Base-by-base conservation (phyloP, 345 rosid genomes). In the Pistacia integerrima region DNA sequence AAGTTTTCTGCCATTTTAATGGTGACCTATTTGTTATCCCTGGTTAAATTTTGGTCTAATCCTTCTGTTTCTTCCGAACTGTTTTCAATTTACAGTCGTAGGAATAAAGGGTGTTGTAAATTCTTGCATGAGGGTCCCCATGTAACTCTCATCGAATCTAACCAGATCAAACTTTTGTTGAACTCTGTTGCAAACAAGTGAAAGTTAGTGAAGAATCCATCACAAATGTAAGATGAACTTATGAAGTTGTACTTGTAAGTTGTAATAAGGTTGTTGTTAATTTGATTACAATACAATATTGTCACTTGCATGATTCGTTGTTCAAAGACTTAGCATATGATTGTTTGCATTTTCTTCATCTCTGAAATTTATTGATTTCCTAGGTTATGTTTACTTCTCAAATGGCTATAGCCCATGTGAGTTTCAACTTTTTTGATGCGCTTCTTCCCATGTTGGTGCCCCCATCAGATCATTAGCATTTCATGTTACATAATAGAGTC, bases 61-160 rank as follows among this genome's bases (percentile, higher is more conserved):
- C 73, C 20, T 73, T 28, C 38, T 70, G 69, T 52, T 74, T 51
- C 14, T 49, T 38, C 18, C 11, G 57, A 63, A 61, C 44, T 54
- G 28, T 52, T 75, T 36, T 36, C 64, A 11, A 8, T 52, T 63
- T 6, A 63, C 30, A 30, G 56, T 58, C 46, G 20, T 38, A 11
- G 36, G 70, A 84, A 82, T 82, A 82, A 80, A 71, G 20, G 64
- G 33, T 74, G 17, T 17, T 76, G 69, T 66, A 69, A 71, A 56
- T 8, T 75, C 66, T 46, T 14, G 67, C 44, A 62, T 9, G 73
- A 78, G 76, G 81, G 64, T 64, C 67, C 73, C 68, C 36, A 16
- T 70, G 64, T n/a, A 65, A 18, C 33, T 64, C 36, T 44, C 64
- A 66, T 62, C 8, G 54, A 63, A 67, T 59, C n/a, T 17, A 72